These are phyloP conservation scores for Amylostereum areolatum DNA, from an alignment of 1,284 basidiomycete genomes.

Conservation along the genomic window DNA sequence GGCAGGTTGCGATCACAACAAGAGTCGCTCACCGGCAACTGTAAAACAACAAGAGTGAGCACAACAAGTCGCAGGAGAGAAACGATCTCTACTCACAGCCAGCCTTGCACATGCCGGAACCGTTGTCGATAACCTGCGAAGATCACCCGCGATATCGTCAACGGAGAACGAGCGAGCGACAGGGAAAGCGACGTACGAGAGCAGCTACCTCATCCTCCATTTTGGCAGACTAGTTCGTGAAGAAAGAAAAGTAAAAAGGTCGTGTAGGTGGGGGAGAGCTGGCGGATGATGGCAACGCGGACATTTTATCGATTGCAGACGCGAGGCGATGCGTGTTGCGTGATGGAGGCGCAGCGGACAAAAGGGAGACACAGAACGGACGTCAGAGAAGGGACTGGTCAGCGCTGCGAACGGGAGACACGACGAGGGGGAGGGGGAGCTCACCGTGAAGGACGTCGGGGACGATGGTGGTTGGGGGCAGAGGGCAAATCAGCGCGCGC, in stretches of 20 bases:
- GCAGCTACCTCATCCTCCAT: slow-evolving; percentile 47
- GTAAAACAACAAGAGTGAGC: slow-evolving; percentile 3
- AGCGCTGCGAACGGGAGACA: no score
- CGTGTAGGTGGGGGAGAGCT: no score
- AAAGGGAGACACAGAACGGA: no score
- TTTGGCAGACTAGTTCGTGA: neutral
- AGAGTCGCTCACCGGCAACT: slow-evolving; percentile 43
- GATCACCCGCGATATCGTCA: neutral
- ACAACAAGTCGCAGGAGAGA: slow-evolving; percentile 16
- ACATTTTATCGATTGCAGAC: no score
- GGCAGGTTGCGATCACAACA: neutral
- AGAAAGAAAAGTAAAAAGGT: neutral
- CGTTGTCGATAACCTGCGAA: slow-evolving; percentile 72
- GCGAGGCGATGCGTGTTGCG: no score
- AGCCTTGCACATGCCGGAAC: slow-evolving; percentile 92
- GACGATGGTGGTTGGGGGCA: no score
- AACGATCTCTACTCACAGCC: slow-evolving; percentile 54
- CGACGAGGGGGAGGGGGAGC: no score
- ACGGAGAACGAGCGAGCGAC: neutral
- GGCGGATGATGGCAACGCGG: no score
- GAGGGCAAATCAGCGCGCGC: no score
- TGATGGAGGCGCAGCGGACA: no score
- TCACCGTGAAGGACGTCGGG: no score
- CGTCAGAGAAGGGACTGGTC: no score
- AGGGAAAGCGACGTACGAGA: slow-evolving; percentile 27